These are phyloP conservation scores for Fusarium udum DNA, from an alignment of 2,329 filamentous ascomycete species.

Conservation along the genomic window DNA sequence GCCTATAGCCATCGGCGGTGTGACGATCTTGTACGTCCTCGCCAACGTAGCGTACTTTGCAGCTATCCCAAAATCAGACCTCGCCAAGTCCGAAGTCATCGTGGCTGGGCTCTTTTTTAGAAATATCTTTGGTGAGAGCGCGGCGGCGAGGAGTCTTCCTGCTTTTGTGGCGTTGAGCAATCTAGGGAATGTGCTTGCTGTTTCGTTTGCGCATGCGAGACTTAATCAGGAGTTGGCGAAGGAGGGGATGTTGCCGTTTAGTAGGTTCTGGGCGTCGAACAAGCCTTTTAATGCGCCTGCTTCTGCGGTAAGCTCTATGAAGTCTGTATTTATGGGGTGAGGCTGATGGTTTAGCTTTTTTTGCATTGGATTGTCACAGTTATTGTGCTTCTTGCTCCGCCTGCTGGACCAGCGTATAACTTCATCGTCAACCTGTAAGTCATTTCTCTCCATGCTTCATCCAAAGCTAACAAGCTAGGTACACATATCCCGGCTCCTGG, in stretches of 20 bases:
- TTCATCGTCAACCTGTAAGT: slow-evolving; percentile 66
- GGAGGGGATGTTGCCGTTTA: slow-evolving; percentile 73
- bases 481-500: slow-evolving; percentile 63
- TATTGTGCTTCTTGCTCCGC: slow-evolving; percentile 72
- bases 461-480: slow-evolving; percentile 40
- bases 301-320: slow-evolving; percentile 54
- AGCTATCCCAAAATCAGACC: slow-evolving; percentile 66
- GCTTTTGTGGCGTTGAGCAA: slow-evolving; percentile 70
- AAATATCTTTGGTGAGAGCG: slow-evolving; percentile 67
- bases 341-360: slow-evolving; percentile 55
- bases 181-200: slow-evolving; percentile 69
- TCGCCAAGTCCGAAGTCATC: slow-evolving; percentile 67
- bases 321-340: accelerated
- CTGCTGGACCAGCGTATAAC: slow-evolving; percentile 74
- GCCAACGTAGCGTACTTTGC: slow-evolving; percentile 74
- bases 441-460: accelerated
- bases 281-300: slow-evolving; percentile 73
- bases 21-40: slow-evolving; percentile 69
- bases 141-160: slow-evolving; percentile 58
- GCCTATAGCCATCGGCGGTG: slow-evolving; percentile 65
- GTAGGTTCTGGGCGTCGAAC: slow-evolving; percentile 74
- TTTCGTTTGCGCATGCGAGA: slow-evolving; percentile 67
- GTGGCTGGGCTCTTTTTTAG: slow-evolving; percentile 70
- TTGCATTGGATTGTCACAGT: slow-evolving; percentile 73
- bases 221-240: slow-evolving; percentile 74